Evolutionary conservation across 805 yeast species (phyloP).

Genomic region (Cyberlindnera misumaiensis): DNA sequence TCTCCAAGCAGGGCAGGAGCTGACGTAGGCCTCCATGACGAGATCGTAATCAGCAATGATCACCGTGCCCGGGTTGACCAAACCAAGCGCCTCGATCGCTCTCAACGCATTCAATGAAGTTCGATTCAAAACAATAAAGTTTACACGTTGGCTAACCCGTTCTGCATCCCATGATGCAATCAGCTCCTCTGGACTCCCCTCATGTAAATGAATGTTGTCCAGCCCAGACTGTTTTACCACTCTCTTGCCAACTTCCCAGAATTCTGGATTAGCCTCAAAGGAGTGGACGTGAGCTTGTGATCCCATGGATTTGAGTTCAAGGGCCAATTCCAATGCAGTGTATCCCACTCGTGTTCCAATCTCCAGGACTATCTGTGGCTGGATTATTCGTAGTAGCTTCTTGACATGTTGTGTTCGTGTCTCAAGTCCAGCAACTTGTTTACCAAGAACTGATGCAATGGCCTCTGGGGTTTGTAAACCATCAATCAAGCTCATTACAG

Average conservation of each 20-base stretch:
- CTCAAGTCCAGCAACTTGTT: constrained; percentile 3
- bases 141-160: constrained; percentile 22
- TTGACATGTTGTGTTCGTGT: constrained; percentile 5
- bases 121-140: constrained; percentile 36
- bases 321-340: constrained; percentile 13
- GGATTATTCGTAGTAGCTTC: constrained; percentile 1
- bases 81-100: constrained; percentile 30
- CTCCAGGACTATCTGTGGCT: constrained; percentile 17
- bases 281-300: constrained; percentile 12
- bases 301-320: constrained; percentile 7
- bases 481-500: too few relatives aligned
- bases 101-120: constrained; percentile 21
- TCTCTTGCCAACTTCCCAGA: constrained; percentile 6
- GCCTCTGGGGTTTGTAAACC: too few relatives aligned
- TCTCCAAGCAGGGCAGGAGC: constrained; percentile 31
- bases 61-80: constrained; percentile 33
- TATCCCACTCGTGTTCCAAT: constrained; percentile 19
- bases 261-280: constrained; percentile 14
- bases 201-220: constrained; percentile 10
- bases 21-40: constrained; percentile 30
- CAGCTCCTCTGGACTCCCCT: constrained; percentile 12
- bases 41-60: constrained; percentile 35
- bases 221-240: constrained; percentile 18
- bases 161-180: constrained; percentile 5
- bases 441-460: too few relatives aligned